Evolutionary conservation across 1,284 basidiomycete genomes (phyloP).

Genomic region (Fomitopsis betulina): DNA sequence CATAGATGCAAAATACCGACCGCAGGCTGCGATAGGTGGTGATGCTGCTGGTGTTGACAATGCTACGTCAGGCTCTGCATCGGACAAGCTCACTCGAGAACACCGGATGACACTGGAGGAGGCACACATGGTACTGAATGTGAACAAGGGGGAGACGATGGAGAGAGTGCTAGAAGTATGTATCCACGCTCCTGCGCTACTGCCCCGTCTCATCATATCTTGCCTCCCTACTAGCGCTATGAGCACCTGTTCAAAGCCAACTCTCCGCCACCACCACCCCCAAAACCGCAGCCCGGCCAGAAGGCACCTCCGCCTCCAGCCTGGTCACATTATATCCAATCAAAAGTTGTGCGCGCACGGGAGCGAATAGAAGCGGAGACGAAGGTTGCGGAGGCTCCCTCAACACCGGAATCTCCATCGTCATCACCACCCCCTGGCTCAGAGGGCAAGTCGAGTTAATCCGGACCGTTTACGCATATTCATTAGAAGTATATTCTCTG

Average conservation of each 20-base stretch:
- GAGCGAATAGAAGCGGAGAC: conserved; percentile 92
- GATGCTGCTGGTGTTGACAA: conserved; percentile 71
- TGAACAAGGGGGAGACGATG: conserved; percentile 71
- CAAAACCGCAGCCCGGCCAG: conserved; percentile 36
- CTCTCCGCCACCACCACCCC: conserved; percentile 58
- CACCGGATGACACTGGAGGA: conserved; percentile 96
- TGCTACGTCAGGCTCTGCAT: conserved; percentile 67
- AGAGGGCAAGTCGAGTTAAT: conserved; percentile 1
- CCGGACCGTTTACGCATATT: not conserved
- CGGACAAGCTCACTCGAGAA: conserved; percentile 76
- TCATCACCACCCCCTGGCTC: conserved; percentile 7
- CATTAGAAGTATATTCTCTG: conserved; percentile 1
- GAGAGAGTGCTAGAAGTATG: conserved; percentile 73
- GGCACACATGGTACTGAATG: conserved; percentile 91
- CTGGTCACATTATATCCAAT: conserved; percentile 91
- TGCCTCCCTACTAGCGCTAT: conserved; percentile 62
- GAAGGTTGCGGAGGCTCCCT: conserved; percentile 29
- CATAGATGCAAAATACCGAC: conserved; percentile 71
- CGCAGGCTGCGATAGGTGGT: conserved; percentile 51
- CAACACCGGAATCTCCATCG: conserved; percentile 16
- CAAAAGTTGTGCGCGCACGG: conserved; percentile 91
- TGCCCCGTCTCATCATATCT: not conserved
- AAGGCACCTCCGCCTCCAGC: conserved; percentile 40
- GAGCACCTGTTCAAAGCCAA: conserved; percentile 92
- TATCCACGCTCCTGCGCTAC: conserved; percentile 5